Conservation (phyloP, 176 grass and related monocot genomes). For the Aegilops longissima region DNA sequence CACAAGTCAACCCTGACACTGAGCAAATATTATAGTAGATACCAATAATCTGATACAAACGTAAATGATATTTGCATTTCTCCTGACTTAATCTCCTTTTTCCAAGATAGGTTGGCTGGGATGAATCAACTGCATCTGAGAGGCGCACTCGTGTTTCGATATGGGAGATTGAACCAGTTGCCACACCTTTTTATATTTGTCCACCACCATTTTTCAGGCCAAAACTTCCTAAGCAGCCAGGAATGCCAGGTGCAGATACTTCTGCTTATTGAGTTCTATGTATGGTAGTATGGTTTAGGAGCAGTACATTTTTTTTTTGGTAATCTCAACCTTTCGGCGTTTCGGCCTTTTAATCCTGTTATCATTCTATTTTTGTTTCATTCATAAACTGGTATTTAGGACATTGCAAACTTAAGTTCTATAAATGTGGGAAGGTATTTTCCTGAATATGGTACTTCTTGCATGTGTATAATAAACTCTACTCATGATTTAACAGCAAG, state of each 20-base stretch:
- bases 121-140: slow-evolving; percentile 92
- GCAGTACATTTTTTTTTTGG: not conserved
- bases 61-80: slow-evolving; percentile 13
- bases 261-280: not conserved
- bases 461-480: slow-evolving; percentile 13
- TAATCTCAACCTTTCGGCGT: not conserved
- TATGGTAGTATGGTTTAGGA: slow-evolving; percentile 6
- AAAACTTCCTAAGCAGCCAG: slow-evolving; percentile 78
- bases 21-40: not conserved
- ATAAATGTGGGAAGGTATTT: not conserved
- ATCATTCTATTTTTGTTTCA: not conserved
- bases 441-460: slow-evolving; percentile 20
- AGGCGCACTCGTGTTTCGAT: slow-evolving; percentile 88
- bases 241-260: slow-evolving; percentile 56
- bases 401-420: not conserved
- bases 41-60: not conserved
- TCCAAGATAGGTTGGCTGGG: slow-evolving; percentile 90
- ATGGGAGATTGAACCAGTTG: slow-evolving; percentile 99
- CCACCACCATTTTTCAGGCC: slow-evolving; percentile 88
- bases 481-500: slow-evolving; percentile 2
- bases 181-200: slow-evolving; percentile 98
- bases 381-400: not conserved
- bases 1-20: not conserved
- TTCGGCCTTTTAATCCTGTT: slow-evolving; percentile 1
- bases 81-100: slow-evolving; percentile 33